A percentile compares a stretch with the other conserved stretches of the same genome.
Evolutionary conservation across 371 early-diverging fungal species (phyloP).

Genomic region (Funneliformis caledonium): DNA sequence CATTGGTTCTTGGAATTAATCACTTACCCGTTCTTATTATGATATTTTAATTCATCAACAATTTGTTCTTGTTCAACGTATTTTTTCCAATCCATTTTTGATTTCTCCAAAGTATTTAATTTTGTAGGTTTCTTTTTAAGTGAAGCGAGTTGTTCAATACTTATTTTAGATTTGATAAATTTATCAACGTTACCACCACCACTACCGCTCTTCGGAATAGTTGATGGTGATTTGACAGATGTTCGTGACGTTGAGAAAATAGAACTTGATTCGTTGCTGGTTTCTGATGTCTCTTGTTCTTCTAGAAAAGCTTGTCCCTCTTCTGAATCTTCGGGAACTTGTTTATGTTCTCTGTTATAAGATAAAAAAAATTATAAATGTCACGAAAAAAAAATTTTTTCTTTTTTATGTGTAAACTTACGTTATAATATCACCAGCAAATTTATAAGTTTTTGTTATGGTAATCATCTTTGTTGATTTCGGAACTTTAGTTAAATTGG

Average conservation of each 20-base stretch:
- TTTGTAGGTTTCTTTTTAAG: conserved; percentile 65
- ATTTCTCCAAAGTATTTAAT: conserved; percentile 73
- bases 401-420: conserved; percentile 35
- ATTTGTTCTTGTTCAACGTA: conserved; percentile 71
- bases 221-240: neutral
- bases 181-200: conserved; percentile 35
- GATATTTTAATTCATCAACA: conserved; percentile 66
- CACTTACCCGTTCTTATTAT: conserved; percentile 68
- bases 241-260: neutral
- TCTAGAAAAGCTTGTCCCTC: conserved; percentile 44
- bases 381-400: neutral
- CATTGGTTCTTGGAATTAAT: neutral
- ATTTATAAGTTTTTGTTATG: conserved; percentile 50
- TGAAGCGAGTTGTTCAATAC: conserved; percentile 59
- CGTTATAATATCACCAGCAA: conserved; percentile 50
- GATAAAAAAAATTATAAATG: neutral
- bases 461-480: conserved; percentile 45
- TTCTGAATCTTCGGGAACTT: conserved; percentile 49
- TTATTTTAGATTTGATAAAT: conserved; percentile 57
- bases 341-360: conserved; percentile 39
- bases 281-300: conserved; percentile 9
- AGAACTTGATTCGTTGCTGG: neutral
- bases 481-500: neutral
- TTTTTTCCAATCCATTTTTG: conserved; percentile 71
- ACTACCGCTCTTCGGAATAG: conserved; percentile 6